Conservation (phyloP, 139 green algal species). For the Haematococcus sp. region DNA sequence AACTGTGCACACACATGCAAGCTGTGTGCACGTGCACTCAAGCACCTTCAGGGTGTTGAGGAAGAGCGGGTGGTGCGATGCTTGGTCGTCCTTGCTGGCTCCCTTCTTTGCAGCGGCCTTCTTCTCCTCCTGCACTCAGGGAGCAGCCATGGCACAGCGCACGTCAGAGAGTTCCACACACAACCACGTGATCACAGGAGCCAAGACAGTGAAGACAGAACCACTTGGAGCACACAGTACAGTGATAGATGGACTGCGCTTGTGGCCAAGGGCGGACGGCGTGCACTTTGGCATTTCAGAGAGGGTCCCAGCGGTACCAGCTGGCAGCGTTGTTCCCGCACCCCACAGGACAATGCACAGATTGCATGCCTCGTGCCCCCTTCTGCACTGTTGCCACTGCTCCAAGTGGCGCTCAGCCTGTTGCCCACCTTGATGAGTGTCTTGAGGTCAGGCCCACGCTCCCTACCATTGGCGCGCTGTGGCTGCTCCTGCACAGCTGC, state of each 20-base stretch:
- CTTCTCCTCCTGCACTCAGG: not conserved
- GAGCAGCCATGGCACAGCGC: not conserved
- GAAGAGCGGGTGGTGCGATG: conserved; percentile 44
- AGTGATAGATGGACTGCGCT: conserved; percentile 1
- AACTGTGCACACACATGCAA: too few species aligned
- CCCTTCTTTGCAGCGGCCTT: not conserved
- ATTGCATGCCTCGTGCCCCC: too few species aligned
- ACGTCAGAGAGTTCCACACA: not conserved
- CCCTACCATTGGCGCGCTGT: too few species aligned
- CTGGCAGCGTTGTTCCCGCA: too few species aligned
- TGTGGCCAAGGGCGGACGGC: too few species aligned
- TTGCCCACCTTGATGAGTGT: conserved; percentile 44
- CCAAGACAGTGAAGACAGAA: not conserved
- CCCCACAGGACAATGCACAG: too few species aligned
- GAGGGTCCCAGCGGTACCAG: too few species aligned
- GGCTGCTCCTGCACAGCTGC: too few species aligned
- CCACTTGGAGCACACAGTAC: not conserved
- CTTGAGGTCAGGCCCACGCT: conserved; percentile 41
- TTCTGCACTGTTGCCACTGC: too few species aligned
- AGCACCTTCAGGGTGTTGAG: conserved; percentile 53
- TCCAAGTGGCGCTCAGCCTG: conserved; percentile 29
- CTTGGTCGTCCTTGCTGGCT: conserved; percentile 46
- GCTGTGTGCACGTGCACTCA: not conserved
- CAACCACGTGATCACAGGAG: too few species aligned
- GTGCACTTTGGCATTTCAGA: too few species aligned